Base-by-base conservation (phyloP, 768 basidiomycete species). In the Gloeophyllum trabeum region DNA sequence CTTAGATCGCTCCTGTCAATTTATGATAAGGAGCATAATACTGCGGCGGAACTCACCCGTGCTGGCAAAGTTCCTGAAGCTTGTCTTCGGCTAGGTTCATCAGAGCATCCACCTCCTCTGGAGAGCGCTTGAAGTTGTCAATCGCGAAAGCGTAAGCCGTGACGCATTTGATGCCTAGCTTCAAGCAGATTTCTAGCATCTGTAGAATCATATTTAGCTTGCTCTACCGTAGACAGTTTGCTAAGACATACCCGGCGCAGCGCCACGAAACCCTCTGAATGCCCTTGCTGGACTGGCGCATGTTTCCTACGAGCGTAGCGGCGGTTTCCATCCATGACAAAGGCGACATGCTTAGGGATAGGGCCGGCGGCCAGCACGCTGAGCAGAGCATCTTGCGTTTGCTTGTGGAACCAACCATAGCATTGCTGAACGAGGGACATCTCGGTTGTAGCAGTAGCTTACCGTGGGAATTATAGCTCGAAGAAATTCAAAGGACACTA, bases 111-210 rank as follows among this genome's bases (percentile, higher is more conserved):
- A 99, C 90, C 58, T 99, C 96, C 3, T 81, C 81, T 42, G 74
- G 66, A 1, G 83, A 72, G 18, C 96, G 75, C 47, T 87, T 87
- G 65, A 98, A 98, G 63, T 98, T 99, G 52, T 98, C 94, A 46
- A 98, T 91, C 1, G 92, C 76, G 61, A 99, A 99, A n/a, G 91
- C 90, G 52, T 94, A 99, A n/a, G 83, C 87, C 2, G 89, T 81
- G 20, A 98, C 91, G 46, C 84, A 90, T 45, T 66, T 71, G 38
- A 99, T 71, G 10, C 77, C 65, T n/a, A 99, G 70, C 1, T 72
- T 66, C 18, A 94, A 64, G 52, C 93, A 93, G 22, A 92, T 69
- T 57, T 92, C 88, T 14, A 98, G 65, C 43, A 89, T 70, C 93
- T 97, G 48, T 37, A 12, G 7, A 3, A 10, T 14, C 37, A 7